A percentile compares a stretch with the other conserved stretches of the same genome.
Conservation (phyloP, 768 basidiomycete species). For the Leccinum pellstonianum region DNA sequence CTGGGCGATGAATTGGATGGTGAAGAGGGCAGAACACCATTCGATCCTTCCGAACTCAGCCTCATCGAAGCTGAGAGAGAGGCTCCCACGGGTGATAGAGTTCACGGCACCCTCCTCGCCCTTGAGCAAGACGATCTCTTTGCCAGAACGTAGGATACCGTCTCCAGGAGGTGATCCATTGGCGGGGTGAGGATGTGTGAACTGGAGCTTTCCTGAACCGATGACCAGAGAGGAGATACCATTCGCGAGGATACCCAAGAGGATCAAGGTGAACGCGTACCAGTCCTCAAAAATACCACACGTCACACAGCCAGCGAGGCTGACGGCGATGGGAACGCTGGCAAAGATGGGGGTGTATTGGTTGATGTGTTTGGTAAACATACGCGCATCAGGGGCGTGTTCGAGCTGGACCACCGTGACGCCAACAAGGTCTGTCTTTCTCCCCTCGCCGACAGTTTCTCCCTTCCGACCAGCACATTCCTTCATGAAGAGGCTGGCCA, state of each 20-base stretch:
- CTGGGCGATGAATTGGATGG: constrained; percentile 26
- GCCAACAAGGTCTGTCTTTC: background rate
- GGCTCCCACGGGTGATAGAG: constrained; percentile 7
- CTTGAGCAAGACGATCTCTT: constrained; percentile 3
- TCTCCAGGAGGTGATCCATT: constrained; percentile 22
- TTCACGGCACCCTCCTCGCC: constrained; percentile 12
- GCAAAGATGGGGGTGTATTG: constrained; percentile 4
- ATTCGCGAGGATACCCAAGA: constrained; percentile 28
- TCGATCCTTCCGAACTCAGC: background rate
- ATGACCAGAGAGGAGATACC: constrained; percentile 26
- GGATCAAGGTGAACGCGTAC: constrained; percentile 25
- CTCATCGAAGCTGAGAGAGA: background rate
- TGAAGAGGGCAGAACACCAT: constrained; percentile 18
- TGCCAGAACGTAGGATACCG: constrained; percentile 11
- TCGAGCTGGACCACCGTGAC: constrained; percentile 1
- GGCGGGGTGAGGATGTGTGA: constrained; percentile 17
- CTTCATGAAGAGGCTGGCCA: constrained; percentile 6
- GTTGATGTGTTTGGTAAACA: background rate
- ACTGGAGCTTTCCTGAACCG: constrained; percentile 18
- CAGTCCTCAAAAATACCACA: constrained; percentile 15
- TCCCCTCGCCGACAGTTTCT: background rate
- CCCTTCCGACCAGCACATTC: background rate
- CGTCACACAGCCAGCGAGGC: background rate
- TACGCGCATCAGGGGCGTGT: background rate
- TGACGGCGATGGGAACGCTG: constrained; percentile 17